Evolutionary conservation across 2,329 filamentous ascomycete genomes (phyloP), one percentile per base, ranked within the genome.

Genomic region (Epichloe baconii): DNA sequence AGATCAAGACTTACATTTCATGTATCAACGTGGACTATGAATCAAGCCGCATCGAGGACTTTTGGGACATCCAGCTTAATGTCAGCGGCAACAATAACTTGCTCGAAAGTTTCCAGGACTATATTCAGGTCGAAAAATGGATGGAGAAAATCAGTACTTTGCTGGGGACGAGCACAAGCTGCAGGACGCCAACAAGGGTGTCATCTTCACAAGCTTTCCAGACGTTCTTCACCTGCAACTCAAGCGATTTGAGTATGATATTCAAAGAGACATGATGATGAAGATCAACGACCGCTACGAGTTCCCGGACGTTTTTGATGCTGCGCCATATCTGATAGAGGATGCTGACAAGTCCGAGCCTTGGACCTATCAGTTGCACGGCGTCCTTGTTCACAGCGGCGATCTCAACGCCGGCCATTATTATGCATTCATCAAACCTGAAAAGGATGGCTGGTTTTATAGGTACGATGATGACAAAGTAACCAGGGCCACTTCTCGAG

Each of bases 11-110:
- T 0, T 98, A 97, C 68, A 94, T 98, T 57, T 94, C 88, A 21
- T 98, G 94, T 71, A 96, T 98, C 66, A 93, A 98, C 66, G 94
- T 98, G 55, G 84, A 95, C 61, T 98, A 95, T 71, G 91, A 97
- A 71, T 96, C 89, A 21, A 95, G 90, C 55, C 81, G 91, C 55
- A 81, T 93, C 57, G 93, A 98, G 67, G 94, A 98, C 60, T 98
- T 96, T 66, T 98, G 93, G 93, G 93, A 98, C 65, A 88, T 98
- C 54, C 93, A 98, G 66, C 79, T 98, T 59, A 98, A 97, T 58
- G 94, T 98, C 48, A 86, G 86, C 56, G 90, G 89, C 35, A 96
- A 95, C 75, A 89, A 88, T 70, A 91, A 86, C 55, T 73, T 98
- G 35, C 85, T 95, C 56, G 89, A 94, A 61, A 97, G 91, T 64